These are phyloP conservation scores for Fraxinus greggii DNA, from an alignment of 305 asterid genomes.

Conservation along the genomic window DNA sequence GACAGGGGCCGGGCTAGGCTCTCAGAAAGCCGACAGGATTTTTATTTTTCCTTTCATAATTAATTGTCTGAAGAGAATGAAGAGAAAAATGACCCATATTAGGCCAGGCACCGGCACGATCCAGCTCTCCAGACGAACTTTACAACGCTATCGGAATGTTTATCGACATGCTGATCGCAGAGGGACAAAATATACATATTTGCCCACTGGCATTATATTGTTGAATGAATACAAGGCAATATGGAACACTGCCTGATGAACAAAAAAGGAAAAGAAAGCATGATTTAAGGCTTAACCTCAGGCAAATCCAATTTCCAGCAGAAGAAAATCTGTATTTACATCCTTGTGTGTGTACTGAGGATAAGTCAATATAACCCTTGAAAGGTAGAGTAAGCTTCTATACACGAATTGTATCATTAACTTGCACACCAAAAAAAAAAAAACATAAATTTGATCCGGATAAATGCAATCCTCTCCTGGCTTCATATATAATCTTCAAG, in stretches of 20 bases:
- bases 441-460: constrained; percentile 28
- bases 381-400: constrained; percentile 55
- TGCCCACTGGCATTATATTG: not conserved
- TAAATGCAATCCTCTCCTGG: constrained; percentile 22
- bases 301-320: not conserved
- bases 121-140: not conserved
- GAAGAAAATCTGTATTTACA: not conserved
- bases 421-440: constrained; percentile 34
- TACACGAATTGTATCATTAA: constrained; percentile 56
- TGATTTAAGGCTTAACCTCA: not conserved
- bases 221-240: not conserved
- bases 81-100: not conserved
- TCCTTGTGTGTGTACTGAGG: constrained; percentile 39
- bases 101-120: not conserved
- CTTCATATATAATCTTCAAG: constrained; percentile 11
- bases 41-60: too few species aligned
- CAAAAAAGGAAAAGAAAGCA: not conserved
- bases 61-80: not conserved
- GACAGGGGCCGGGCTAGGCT: not conserved
- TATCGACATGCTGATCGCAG: not conserved
- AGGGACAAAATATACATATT: not conserved
- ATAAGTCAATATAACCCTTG: constrained; percentile 39
- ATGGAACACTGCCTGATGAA: not conserved
- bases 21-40: not conserved
- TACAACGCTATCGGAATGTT: not conserved